Conservation (phyloP, 306 rosid genomes). For the Cajanus cajan region DNA sequence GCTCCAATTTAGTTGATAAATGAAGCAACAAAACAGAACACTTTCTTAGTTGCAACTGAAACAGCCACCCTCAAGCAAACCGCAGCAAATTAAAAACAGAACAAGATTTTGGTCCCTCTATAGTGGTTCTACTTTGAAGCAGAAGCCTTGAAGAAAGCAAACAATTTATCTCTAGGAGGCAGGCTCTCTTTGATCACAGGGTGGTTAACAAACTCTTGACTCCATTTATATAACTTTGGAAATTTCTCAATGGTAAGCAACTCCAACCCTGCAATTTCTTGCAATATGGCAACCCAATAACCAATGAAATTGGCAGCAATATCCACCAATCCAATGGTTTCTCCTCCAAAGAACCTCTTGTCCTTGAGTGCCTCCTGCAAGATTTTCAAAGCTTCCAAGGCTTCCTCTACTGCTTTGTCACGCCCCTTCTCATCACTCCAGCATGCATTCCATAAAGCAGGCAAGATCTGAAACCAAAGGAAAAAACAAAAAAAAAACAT, state of each 20-base stretch:
- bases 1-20: neutral
- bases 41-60: neutral
- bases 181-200: slow-evolving; percentile 50
- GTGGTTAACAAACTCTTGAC: slow-evolving; percentile 43
- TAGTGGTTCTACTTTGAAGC: slow-evolving; percentile 25
- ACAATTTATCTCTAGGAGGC: slow-evolving; percentile 48
- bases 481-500: neutral
- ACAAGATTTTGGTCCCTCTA: neutral
- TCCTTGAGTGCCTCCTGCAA: slow-evolving; percentile 46
- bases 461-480: slow-evolving; percentile 41
- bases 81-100: neutral
- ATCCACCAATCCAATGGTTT: slow-evolving; percentile 49
- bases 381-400: slow-evolving; percentile 46
- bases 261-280: slow-evolving; percentile 51
- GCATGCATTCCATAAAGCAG: slow-evolving; percentile 52
- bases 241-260: slow-evolving; percentile 45
- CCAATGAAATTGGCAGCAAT: slow-evolving; percentile 50
- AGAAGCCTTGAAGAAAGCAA: slow-evolving; percentile 42
- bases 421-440: slow-evolving; percentile 47
- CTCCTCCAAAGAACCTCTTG: slow-evolving; percentile 60
- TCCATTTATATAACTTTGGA: slow-evolving; percentile 57
- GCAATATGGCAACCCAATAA: slow-evolving; percentile 48
- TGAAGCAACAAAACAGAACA: neutral
- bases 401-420: slow-evolving; percentile 48
- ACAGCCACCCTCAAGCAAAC: neutral